Base-by-base conservation (phyloP, 768 basidiomycete genomes). In the Tricholoma terreum region DNA sequence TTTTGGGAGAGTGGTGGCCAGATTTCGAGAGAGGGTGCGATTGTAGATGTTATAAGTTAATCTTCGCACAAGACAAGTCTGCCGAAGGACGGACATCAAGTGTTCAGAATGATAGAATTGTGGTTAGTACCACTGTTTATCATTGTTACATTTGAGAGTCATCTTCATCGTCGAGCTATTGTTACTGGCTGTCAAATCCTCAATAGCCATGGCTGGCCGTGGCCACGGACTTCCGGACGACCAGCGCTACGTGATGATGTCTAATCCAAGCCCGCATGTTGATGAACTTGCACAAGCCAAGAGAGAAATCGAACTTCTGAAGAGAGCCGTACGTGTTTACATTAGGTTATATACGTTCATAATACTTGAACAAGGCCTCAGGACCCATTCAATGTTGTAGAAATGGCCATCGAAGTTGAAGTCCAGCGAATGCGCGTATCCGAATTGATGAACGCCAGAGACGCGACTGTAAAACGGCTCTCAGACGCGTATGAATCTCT, bases 381-480 rank as follows among this genome's bases (percentile, higher is more conserved):
- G 80, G 77, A 78, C 57, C 78, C 80, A 6, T 72, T 79, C 46
- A 73, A 75, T 48, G 71, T 74, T 33, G 80, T 77, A 2, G 83
- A 84, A 59, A 75, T 83, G 66, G 78, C 83, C 10, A 69, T 86
- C 24, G 80, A 83, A 56, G 71, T 84, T 17, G 78, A 84, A 58
- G 69, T 79, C 33, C 84, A 86, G 60, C 76, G 75, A 38, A 55
- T 79, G 50, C 78, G 79, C 49, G 79, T 84, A 1, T 69, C 67
- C 19, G 86, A 89, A 63, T 85, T 84, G 1, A 67, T 85, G 52
- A 73, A 71, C 24, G 88, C 87, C 30, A 82, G 88, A 38, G 88
- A 90, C 63, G 79, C 77, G 30, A 81, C 79, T 14, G 80, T 87
- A 1, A 70, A 79, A 40, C 81, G 81, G 30, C 77, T 90, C 11